These are phyloP conservation scores for Rosa lucieae DNA, from an alignment of 306 rosid species.

Conservation along the genomic window DNA sequence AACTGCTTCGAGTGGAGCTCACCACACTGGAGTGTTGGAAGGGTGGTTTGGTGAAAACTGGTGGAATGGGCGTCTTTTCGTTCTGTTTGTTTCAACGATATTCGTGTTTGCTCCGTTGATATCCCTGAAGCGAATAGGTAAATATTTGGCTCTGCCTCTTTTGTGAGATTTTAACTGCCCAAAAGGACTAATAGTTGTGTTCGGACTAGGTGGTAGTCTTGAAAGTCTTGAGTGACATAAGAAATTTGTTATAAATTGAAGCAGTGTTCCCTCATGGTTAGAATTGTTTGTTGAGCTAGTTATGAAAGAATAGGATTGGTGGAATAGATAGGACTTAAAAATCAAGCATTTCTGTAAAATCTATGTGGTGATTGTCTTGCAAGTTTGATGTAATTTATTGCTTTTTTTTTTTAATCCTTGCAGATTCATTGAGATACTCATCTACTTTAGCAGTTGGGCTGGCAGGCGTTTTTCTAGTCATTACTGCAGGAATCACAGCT, in stretches of 20 bases:
- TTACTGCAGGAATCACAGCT: conserved; percentile 65
- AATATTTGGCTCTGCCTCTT: neutral
- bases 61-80: conserved; percentile 59
- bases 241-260: neutral
- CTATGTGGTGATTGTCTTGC: neutral
- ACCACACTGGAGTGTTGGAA: conserved; percentile 64
- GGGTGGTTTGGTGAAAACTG: conserved; percentile 74
- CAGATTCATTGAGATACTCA: conserved; percentile 62
- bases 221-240: neutral
- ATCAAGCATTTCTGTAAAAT: neutral
- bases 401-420: conserved; percentile 29
- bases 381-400: conserved; percentile 6
- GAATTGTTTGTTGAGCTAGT: neutral
- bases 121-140: conserved; percentile 61
- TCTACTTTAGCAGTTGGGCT: conserved; percentile 68
- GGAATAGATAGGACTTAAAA: neutral
- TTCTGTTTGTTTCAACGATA: conserved; percentile 52
- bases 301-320: neutral
- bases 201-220: neutral
- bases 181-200: neutral
- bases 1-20: conserved; percentile 57
- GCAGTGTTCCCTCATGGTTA: neutral
- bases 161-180: neutral
- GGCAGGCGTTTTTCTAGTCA: conserved; percentile 58
- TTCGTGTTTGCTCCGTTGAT: conserved; percentile 61